Evolutionary conservation across 1,139 yeast genomes (phyloP), one percentile per base, ranked within the genome.

Genomic region (Kurtzmaniella quercitrusa): DNA sequence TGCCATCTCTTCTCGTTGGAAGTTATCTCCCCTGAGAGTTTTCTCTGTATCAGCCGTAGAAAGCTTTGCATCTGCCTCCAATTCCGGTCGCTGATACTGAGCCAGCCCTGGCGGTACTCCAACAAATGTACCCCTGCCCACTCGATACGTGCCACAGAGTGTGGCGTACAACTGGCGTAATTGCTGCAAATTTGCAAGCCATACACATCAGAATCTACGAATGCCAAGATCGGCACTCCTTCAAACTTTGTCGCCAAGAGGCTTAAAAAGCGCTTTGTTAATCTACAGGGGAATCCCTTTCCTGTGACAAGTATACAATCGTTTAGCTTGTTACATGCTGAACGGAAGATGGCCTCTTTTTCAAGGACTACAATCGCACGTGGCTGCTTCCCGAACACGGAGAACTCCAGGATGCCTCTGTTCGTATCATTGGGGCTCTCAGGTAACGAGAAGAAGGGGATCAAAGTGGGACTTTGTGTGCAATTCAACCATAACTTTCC

Each of bases 151-250:
- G 15, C 40, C 37, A 3, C 21, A 36, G 18, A 38, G 45, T 37
- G 40, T 40, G 37, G 18, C 59, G 29, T 25, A 12, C 18, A 55
- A 21, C 52, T 41, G 44, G 60, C 62, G 46, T 60, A 70, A 25
- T 60, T 73, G 31, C 69, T 63, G 50, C 76, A 68, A 16, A 87
- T 87, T 51, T 74, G 71, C 8, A 85, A 56, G 0, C 95, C 95
- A 59, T 82, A 79, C 1, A 88, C 81, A 56, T 87, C 95, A 6
- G 87, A 76, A 59, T 72, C 77, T 46, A 70, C 62, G 48, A 70
- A 70, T 0, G 59, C 68, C 12, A 56, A 39, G 2, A 63, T 77
- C 76, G 43, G 80, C 70, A 24, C 72, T 47, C 3, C 71, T 0
- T 75, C 48, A 16, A 48, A 41, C 10, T 38, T 12, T 3, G 37